These are phyloP conservation scores for Scytalidium sp. DNA, from an alignment of 2,329 filamentous ascomycete genomes.

Conservation along the genomic window DNA sequence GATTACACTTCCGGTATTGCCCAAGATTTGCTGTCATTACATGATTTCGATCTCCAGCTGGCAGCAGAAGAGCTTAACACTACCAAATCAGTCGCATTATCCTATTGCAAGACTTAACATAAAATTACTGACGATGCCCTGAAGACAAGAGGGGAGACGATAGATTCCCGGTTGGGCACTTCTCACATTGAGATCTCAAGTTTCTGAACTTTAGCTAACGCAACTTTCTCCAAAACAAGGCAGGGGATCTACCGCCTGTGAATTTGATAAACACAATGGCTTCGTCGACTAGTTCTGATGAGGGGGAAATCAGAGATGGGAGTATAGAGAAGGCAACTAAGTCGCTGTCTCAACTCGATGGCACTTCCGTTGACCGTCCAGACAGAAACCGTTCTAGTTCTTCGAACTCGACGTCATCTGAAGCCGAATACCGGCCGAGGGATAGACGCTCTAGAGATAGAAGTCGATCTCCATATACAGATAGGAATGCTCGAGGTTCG, in stretches of 20 bases:
- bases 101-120: not conserved
- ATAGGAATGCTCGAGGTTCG: slow-evolving; percentile 45
- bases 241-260: slow-evolving; percentile 28
- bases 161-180: slow-evolving; percentile 35
- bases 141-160: slow-evolving; percentile 26
- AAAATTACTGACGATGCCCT: slow-evolving; percentile 23
- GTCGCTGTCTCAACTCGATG: slow-evolving; percentile 72
- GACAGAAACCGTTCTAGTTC: slow-evolving; percentile 65
- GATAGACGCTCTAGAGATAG: slow-evolving; percentile 40
- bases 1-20: not conserved
- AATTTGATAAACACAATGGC: slow-evolving; percentile 36
- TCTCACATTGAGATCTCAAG: slow-evolving; percentile 30
- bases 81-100: not conserved
- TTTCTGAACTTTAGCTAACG: slow-evolving; percentile 34
- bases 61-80: not conserved
- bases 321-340: slow-evolving; percentile 84
- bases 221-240: slow-evolving; percentile 25
- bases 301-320: slow-evolving; percentile 83
- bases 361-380: slow-evolving; percentile 87
- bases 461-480: slow-evolving; percentile 52
- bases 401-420: slow-evolving; percentile 30
- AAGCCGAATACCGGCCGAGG: slow-evolving; percentile 42
- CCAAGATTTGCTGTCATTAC: not conserved
- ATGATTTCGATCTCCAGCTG: too few species aligned
- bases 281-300: slow-evolving; percentile 67